Percentiles rank a stretch among this genome's conserved stretches.
Evolutionary conservation across 2,329 filamentous ascomycete species (phyloP).

Genomic region (Epichloe hybrida): DNA sequence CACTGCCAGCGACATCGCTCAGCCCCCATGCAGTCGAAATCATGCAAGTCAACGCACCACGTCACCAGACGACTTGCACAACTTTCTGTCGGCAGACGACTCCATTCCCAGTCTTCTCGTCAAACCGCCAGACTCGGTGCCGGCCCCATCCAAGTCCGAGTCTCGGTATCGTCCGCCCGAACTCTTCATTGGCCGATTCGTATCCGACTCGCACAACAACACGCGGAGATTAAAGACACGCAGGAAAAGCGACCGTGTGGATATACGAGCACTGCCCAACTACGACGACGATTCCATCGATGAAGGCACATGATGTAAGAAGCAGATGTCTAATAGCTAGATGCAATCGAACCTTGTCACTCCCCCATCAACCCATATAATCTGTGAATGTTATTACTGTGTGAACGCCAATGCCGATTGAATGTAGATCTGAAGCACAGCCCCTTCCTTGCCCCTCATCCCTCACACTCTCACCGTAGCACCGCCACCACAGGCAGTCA

Average conservation of each 20-base stretch:
- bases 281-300: constrained; percentile 22
- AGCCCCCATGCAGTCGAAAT: constrained; percentile 4
- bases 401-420: too few species aligned
- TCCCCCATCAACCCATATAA: too few species aligned
- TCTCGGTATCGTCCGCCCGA: constrained; percentile 4
- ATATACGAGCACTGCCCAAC: constrained; percentile 20
- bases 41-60: not conserved
- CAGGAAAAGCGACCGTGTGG: constrained; percentile 15
- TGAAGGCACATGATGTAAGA: not conserved
- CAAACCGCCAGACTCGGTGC: not conserved
- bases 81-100: not conserved
- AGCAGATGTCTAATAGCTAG: not conserved
- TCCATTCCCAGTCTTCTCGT: constrained; percentile 6
- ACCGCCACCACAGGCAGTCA: too few species aligned
- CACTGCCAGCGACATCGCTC: not conserved
- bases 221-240: constrained; percentile 6
- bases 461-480: too few species aligned
- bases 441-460: too few species aligned
- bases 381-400: too few species aligned
- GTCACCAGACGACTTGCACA: not conserved
- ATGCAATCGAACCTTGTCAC: not conserved
- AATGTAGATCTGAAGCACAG: too few species aligned
- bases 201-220: constrained; percentile 4
- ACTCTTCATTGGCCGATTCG: constrained; percentile 18
- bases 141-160: not conserved